These are phyloP conservation scores for Fusarium lyarnte DNA, from an alignment of 2,329 filamentous ascomycete genomes.

Conservation along the genomic window DNA sequence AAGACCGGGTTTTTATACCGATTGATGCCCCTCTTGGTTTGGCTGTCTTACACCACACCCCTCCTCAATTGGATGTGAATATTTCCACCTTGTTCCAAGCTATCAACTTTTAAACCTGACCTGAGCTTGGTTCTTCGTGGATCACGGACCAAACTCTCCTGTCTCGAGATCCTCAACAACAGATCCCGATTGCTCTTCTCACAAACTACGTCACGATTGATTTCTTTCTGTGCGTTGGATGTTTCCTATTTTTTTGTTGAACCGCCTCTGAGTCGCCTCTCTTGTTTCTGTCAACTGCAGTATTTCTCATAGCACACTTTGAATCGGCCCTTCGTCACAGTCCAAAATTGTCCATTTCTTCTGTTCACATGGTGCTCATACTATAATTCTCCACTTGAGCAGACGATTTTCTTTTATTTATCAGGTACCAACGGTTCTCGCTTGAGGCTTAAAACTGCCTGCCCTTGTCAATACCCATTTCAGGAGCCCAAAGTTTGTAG, in stretches of 20 bases:
- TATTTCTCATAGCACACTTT: background rate
- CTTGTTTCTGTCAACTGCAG: background rate
- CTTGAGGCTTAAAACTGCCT: slow-evolving; percentile 29
- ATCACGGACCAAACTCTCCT: slow-evolving; percentile 44
- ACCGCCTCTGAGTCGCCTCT: background rate
- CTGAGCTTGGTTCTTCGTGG: slow-evolving; percentile 14
- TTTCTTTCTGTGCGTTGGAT: background rate
- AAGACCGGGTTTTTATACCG: slow-evolving; percentile 16
- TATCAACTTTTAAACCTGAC: slow-evolving; percentile 7
- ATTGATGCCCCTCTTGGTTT: slow-evolving; percentile 14
- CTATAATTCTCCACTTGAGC: slow-evolving; percentile 26
- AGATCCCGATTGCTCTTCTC: slow-evolving; percentile 21
- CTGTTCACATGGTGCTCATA: slow-evolving; percentile 11
- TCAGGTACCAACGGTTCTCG: slow-evolving; percentile 28
- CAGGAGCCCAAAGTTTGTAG: background rate
- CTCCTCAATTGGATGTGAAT: background rate
- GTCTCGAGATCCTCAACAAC: slow-evolving; percentile 25
- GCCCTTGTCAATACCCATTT: slow-evolving; percentile 18
- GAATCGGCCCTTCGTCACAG: slow-evolving; percentile 23
- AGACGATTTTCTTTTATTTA: slow-evolving; percentile 10
- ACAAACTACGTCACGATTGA: slow-evolving; percentile 37
- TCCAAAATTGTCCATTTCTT: background rate
- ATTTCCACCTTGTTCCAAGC: slow-evolving; percentile 15
- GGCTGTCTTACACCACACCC: slow-evolving; percentile 9
- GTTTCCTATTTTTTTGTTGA: slow-evolving; percentile 21